phyloP scores from a whole-genome alignment of 345 rosid genomes.

The Dovyalis caffra region DNA sequence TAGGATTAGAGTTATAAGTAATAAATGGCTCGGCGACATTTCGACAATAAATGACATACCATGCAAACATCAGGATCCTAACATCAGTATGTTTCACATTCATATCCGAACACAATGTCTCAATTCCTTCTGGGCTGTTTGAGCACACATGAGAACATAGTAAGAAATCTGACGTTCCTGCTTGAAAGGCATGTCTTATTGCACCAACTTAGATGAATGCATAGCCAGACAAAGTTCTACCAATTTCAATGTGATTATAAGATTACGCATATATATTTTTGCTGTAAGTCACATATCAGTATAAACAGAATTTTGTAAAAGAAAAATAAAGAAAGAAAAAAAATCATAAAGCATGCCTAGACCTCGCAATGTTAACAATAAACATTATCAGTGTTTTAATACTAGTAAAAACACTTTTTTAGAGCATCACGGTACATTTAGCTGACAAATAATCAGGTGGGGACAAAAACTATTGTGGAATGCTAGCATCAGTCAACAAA shows the following conservation, averaged over 20 bases:
- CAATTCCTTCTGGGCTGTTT: slow-evolving; percentile 59
- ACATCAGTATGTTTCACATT: slow-evolving; percentile 45
- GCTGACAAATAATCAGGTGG: background rate
- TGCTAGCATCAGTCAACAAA: background rate
- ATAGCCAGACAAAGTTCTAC: too few relatives aligned
- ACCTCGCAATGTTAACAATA: background rate
- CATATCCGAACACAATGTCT: slow-evolving; percentile 47
- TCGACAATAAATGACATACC: slow-evolving; percentile 27
- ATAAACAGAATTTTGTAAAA: background rate
- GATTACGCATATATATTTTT: background rate
- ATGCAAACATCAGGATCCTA: slow-evolving; percentile 54
- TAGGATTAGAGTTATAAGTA: background rate
- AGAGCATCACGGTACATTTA: background rate
- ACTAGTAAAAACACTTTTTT: background rate
- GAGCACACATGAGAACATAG: slow-evolving; percentile 15
- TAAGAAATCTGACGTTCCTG: background rate
- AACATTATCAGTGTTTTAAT: background rate
- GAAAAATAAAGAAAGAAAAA: background rate
- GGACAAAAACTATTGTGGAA: background rate
- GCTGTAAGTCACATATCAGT: background rate
- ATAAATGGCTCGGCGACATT: background rate
- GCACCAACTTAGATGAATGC: too few relatives aligned
- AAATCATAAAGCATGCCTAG: too few relatives aligned
- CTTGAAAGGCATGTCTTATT: background rate
- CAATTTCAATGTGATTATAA: too few relatives aligned